Evolutionary conservation across 73 alveolate species (phyloP), one percentile per base, ranked within the genome.

Genomic region (Halteria grandinella): DNA sequence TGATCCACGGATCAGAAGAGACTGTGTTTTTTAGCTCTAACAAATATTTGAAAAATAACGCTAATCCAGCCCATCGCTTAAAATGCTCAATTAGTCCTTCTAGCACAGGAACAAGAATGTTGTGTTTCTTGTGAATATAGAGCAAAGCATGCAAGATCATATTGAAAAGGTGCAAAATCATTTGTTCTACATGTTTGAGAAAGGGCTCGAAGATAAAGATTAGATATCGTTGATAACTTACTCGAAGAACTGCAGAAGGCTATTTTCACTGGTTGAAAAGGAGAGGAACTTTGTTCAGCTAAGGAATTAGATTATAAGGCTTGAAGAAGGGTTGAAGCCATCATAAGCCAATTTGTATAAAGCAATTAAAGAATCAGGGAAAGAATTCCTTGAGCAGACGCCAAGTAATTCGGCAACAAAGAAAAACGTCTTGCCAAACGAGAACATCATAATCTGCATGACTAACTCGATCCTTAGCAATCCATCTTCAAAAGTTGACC

Each of bases 1-100:
- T 50, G 89, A 79, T 36, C 83, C 89, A 32, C 31, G 72, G 21
- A 64, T 66, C 0, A 45, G 89, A 27, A 66, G 34, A 79, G 71
- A 64, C 18, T 63, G 84, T 36, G 51, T 79, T 10, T 29, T 20
- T 6, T 17, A 51, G 49, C 69, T 79, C 20, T 11, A 14, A 33
- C 10, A 39, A 17, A 69, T 79, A 0, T 69, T 57, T 43, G 49
- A 27, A 27, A 31, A 74, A 37, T 60, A 57, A 18, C 29, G 49
- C 17, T 17, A 37, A 34, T 31, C 27, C 25, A 62, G 66, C 20
- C 57, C 10, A 10, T 34, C 58, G n/a, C 34, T 79, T 32, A 78
- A 79, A 23, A 37, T 18, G 41, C 47, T 69, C 57, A 24, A 49
- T 5, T 18, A 23, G 7, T 58, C 72, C 36, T 79, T 51, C 49